phyloP scores from a whole-genome alignment of 139 green algal genomes.

The Medakamo hakoo region DNA sequence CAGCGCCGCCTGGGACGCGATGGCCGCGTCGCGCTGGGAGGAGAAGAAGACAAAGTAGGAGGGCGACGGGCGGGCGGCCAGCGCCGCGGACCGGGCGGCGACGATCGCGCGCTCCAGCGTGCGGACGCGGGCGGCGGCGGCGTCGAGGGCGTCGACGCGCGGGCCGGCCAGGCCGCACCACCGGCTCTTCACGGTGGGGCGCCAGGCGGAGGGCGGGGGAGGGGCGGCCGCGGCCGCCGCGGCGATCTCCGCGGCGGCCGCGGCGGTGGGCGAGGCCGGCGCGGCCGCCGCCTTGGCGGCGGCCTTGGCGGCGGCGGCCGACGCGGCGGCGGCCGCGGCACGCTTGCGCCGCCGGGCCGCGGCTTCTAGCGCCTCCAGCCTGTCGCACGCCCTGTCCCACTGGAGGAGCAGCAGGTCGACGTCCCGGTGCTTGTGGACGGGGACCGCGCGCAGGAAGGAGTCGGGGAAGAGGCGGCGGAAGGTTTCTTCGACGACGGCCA shows the following conservation, averaged over 20 bases:
- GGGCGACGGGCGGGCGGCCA: background rate
- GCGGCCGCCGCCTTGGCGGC: background rate
- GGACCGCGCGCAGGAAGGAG: constrained; percentile 30
- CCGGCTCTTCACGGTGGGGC: background rate
- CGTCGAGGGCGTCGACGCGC: constrained; percentile 15
- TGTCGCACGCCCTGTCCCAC: constrained; percentile 10
- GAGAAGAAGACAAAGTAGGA: constrained; percentile 23
- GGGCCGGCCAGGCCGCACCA: background rate
- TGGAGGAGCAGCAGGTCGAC: constrained; percentile 38
- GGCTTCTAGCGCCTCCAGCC: constrained; percentile 13
- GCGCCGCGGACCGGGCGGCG: constrained; percentile 4
- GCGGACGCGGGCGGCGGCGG: constrained; percentile 7
- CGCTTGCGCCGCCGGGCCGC: constrained; percentile 5
- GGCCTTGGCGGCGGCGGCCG: background rate
- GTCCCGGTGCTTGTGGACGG: constrained; percentile 26
- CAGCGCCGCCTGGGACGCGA: constrained; percentile 15
- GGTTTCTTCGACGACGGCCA: constrained; percentile 5
- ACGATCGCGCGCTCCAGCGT: constrained; percentile 11
- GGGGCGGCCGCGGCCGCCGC: no score
- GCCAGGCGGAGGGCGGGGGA: no score
- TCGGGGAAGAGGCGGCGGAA: constrained; percentile 32
- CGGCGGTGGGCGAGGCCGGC: background rate
- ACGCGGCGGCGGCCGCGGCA: no score
- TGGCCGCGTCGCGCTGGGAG: constrained; percentile 13
- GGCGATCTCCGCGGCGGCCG: background rate